Evolutionary conservation across 164 flowering plant genomes (phyloP), one percentile per base, ranked within the genome.

Genomic region (Magnolia sinica): DNA sequence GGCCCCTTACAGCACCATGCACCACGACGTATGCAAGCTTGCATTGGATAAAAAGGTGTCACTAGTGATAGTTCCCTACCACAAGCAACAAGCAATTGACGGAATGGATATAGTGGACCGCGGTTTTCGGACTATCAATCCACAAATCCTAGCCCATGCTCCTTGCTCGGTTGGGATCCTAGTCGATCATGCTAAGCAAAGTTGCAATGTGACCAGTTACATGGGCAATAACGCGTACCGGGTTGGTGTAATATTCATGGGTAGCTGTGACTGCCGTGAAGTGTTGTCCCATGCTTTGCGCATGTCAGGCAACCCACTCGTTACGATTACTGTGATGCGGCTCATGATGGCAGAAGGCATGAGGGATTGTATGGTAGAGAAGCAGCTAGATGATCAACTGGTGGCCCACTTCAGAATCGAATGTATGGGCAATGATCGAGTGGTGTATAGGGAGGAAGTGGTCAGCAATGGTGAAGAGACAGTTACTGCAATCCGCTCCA

Each of bases 181-280:
- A 68, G 58, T 79, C 7, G 80, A 82, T 55, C 50, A 76, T 5
- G 6, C 45, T 5, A 76, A 79, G 22, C 71, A 70, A 13, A 66
- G 67, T 49, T 19, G 71, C 16, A 78, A 65, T 9, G 77, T 52
- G 2, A 80, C 82, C 49, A 78, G 88, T 64, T 71, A 55, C 59
- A 71, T 86, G 1, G 9, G 27, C 6, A 64, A 73, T 18, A 73
- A 84, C 0, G 67, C 80, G 1, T 37, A 73, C 24, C 78, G 79
- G 0, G 87, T 86, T 13, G 90, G 87, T 0, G 85, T 88, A 9
- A 84, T 94, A 31, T 92, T 94, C 87, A 87, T 92, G 5, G 95
- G 95, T 0, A 95, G 98, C 19, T 85, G 81, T 59, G 95, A 94
- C 50, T 95, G 92, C 52, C 77, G 93, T 4, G 96, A 94, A 73